A percentile compares a stretch with the other conserved stretches of the same genome.
phyloP scores from a whole-genome alignment of 345 rosid species.

The Isatis tinctoria region DNA sequence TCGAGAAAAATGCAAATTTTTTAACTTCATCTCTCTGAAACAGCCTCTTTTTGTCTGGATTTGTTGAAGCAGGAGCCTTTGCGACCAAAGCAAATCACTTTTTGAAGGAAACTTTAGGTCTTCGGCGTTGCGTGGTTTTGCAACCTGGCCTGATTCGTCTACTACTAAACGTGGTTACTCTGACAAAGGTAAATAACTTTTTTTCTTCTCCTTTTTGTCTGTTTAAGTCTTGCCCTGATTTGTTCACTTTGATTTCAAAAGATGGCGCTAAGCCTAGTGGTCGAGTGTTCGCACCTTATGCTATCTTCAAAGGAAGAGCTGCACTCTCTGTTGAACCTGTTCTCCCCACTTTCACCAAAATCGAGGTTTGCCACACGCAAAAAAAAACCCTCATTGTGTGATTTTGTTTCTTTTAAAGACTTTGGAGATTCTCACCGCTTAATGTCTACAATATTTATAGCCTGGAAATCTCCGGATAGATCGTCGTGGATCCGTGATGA shows the following conservation, averaged over 20 bases:
- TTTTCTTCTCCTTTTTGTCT: not conserved
- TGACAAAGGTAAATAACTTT: slow-evolving; percentile 31
- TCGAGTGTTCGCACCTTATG: slow-evolving; percentile 68
- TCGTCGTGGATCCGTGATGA: slow-evolving; percentile 69
- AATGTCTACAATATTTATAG: slow-evolving; percentile 27
- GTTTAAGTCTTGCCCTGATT: not conserved
- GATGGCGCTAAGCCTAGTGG: slow-evolving; percentile 32
- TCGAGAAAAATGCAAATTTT: not conserved
- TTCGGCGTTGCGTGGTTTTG: slow-evolving; percentile 32
- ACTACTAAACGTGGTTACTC: slow-evolving; percentile 28
- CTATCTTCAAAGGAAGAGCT: slow-evolving; percentile 86
- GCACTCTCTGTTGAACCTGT: slow-evolving; percentile 71
- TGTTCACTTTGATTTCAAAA: not conserved
- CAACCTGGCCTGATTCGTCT: slow-evolving; percentile 43
- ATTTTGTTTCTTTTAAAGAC: not conserved
- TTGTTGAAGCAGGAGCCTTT: slow-evolving; percentile 36
- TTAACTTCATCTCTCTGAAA: not conserved
- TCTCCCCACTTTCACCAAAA: slow-evolving; percentile 59
- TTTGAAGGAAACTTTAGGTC: slow-evolving; percentile 25
- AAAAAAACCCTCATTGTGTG: not conserved
- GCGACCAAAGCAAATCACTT: slow-evolving; percentile 23
- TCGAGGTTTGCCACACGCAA: slow-evolving; percentile 39
- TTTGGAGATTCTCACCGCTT: slow-evolving; percentile 11
- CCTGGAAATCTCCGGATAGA: slow-evolving; percentile 54
- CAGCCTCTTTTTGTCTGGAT: not conserved